Base-by-base conservation (phyloP, 805 yeast genomes). In the Metschnikowia chrysomelidarum region DNA sequence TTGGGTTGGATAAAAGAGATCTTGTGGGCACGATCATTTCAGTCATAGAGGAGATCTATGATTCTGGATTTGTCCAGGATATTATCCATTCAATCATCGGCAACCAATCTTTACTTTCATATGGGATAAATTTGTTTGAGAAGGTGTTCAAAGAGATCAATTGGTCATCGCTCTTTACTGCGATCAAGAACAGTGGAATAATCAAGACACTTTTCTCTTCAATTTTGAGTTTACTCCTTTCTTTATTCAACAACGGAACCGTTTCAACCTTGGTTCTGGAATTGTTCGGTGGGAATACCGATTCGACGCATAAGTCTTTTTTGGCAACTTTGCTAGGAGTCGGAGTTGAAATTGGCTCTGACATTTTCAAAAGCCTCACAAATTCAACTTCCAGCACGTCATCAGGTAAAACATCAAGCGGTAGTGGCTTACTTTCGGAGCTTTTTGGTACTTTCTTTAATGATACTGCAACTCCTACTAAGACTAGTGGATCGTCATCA, bases 111-210 rank as follows among this genome's bases (percentile, higher is more conserved):
- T 41, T 54, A 24, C 34, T 49, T 23, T 45, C 45, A 8, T 47
- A 51, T 22, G 56, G 56, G 28, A 37, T 49, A 9, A 35, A 36
- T 10, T 43, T 60, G 25, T 27, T 57, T 6, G 27, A 47, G 9
- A 41, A 51, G 23, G 45, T 58, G n/a, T 35, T 59, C 33, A 34
- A 41, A 27, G 49, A 51, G 28, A 47, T 49, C 35, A 46, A 57
- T 36, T 55, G 53, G 41, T 19, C 40, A 4, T 32, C 44, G 5
- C 30, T 60, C 27, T 57, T 47, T 40, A 40, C 40, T 13, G 40
- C 53, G 11, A 46, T 60, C 29, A 58, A 57, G 37, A 49, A 49
- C 27, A 57, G 63, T 22, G 63, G 59, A 15, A 33, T 54, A 27
- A 49, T 50, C 27, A 39, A 40, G 24, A 37, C 38, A 2, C 22